Base-by-base conservation (phyloP, 257 asterid species). In the Galeopsis tetrahit region DNA sequence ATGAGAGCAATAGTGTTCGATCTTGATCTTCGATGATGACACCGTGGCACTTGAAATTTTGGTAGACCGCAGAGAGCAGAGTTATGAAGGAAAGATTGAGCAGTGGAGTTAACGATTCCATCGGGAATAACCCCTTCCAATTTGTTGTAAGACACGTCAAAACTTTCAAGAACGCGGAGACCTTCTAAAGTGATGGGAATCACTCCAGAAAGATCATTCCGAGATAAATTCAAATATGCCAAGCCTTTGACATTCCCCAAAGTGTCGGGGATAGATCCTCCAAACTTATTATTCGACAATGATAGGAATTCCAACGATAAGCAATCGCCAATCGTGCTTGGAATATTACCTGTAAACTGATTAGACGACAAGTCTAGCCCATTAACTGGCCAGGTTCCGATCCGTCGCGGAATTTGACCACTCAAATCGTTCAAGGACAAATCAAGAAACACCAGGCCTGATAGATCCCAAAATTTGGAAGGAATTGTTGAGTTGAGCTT, bases 291-390 rank as follows among this genome's bases (percentile, higher is more conserved):
- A 0, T 61, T 7, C 3, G 63, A 71, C 34, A 71, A 70, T 36
- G 2, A 33, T n/a, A 69, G 11, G 17, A 0, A 1, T 8, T 32
- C 71, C 38, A 81, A 42, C 3, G 78, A 57, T 38, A 5, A n/a
- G 2, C 64, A 44, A 4, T 10, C 36, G 5, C 62, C 69, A 43
- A 81, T 77, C 14, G 77, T 42, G 65, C 70, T 61, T 21, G 85
- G 80, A 42, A 81, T 69, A 65, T 52, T 65, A 32, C 82, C 80
- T 2, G 80, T 74, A 35, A 81, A 74, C 17, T 36, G 80, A 70
- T 81, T 81, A 34, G 64, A 56, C 0, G 85, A 77, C n/a, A 81
- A 63, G 56, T 81, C 76, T n/a, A 81, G 32, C 9, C 0, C 0
- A 33, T 10, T 63, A 28, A 78, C 65, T 52, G 34, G 55, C 56